phyloP scores from a whole-genome alignment of 2,329 filamentous ascomycete species.

The Aureobasidium vineae region DNA sequence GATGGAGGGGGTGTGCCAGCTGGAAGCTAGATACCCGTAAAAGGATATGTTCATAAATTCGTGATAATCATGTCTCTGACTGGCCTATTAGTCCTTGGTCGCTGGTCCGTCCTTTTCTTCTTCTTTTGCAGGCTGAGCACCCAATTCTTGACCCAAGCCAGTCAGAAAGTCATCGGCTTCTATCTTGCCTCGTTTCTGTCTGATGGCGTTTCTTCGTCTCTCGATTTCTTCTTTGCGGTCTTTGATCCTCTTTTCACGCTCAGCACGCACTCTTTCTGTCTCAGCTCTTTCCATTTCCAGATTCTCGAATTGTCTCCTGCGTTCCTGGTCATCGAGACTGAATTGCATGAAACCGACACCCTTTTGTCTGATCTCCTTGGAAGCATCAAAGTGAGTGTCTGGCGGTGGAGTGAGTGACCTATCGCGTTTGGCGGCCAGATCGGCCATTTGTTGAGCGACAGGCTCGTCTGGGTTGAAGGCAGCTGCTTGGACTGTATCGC shows the following conservation, averaged over 20 bases:
- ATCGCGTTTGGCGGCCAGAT: conserved; percentile 74
- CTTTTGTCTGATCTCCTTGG: conserved; percentile 77
- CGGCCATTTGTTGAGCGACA: conserved; percentile 67
- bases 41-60: background rate
- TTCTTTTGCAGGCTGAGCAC: background rate
- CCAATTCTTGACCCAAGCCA: conserved; percentile 48
- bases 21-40: background rate
- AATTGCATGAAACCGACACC: conserved; percentile 93
- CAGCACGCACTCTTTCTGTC: conserved; percentile 63
- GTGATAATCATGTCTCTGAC: background rate
- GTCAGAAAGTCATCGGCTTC: conserved; percentile 72
- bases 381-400: conserved; percentile 80
- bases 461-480: conserved; percentile 76
- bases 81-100: background rate
- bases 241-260: conserved; percentile 57
- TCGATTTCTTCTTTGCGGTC: conserved; percentile 63
- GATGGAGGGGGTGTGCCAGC: background rate
- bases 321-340: conserved; percentile 66
- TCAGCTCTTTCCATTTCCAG: conserved; percentile 65
- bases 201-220: conserved; percentile 50
- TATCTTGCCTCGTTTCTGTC: conserved; percentile 59
- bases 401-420: conserved; percentile 75
- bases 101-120: background rate
- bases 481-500: conserved; percentile 76
- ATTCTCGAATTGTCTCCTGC: conserved; percentile 71